Conservation (phyloP, 768 basidiomycete species). For the Leucosporidium creatinivorum region DNA sequence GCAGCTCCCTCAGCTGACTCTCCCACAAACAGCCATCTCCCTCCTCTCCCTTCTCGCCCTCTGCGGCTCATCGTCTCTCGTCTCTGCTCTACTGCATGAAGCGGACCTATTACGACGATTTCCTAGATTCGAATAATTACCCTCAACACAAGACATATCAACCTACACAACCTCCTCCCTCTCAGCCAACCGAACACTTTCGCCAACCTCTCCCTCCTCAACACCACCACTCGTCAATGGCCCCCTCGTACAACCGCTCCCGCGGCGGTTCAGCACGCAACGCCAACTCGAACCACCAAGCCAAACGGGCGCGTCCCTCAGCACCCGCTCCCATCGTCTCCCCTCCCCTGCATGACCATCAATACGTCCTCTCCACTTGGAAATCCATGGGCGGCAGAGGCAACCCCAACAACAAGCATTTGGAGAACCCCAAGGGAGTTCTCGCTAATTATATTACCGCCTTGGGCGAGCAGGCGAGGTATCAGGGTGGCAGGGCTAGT, state of each 20-base stretch:
- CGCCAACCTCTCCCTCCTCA: neutral
- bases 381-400: neutral
- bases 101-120: neutral
- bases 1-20: no score
- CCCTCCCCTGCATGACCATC: neutral
- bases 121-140: neutral
- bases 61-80: neutral
- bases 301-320: neutral
- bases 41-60: no score
- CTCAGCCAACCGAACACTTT: no score
- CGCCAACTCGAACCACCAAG: neutral
- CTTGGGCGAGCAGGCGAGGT: constrained; percentile 6
- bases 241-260: neutral
- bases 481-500: neutral
- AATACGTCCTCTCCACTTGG: neutral
- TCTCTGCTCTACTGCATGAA: neutral
- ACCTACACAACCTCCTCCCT: neutral
- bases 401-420: constrained; percentile 5
- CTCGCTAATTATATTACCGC: constrained; percentile 20
- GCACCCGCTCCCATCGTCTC: neutral
- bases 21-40: no score
- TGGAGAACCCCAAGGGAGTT: constrained; percentile 25
- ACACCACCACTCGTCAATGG: neutral
- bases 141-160: neutral
- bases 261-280: neutral